Percentiles rank a stretch among this genome's conserved stretches.
Evolutionary conservation across 2,329 filamentous ascomycete species (phyloP).

Genomic region (Nemania diffusa): DNA sequence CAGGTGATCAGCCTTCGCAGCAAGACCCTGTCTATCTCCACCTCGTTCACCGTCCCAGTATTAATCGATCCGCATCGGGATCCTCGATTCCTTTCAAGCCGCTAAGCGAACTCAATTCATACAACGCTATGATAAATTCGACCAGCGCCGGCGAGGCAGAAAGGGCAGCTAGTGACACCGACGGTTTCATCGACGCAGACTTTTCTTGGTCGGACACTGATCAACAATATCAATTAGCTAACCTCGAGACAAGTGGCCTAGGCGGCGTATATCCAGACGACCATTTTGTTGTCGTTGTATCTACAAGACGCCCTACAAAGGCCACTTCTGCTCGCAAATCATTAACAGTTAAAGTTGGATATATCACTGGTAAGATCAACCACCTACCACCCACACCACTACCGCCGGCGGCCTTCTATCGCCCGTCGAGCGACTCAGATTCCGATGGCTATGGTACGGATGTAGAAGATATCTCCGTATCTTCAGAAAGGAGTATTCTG

Average conservation of each 20-base stretch:
- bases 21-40: conserved; percentile 37
- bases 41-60: conserved; percentile 43
- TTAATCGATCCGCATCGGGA: conserved; percentile 57
- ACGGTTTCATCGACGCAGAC: conserved; percentile 57
- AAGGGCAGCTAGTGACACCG: conserved; percentile 48
- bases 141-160: conserved; percentile 49
- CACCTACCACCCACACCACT: conserved; percentile 60
- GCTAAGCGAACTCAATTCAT: conserved; percentile 55
- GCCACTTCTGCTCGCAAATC: conserved; percentile 1
- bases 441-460: conserved; percentile 38
- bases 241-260: conserved; percentile 67
- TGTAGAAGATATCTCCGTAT: conserved; percentile 36
- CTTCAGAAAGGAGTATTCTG: conserved; percentile 37
- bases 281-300: conserved; percentile 68
- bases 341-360: conserved; percentile 56
- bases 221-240: conserved; percentile 53
- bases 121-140: conserved; percentile 42
- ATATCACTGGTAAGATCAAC: conserved; percentile 56
- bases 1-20: conserved; percentile 47
- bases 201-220: conserved; percentile 59
- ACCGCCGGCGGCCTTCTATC: conserved; percentile 64
- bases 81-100: conserved; percentile 62
- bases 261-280: conserved; percentile 71
- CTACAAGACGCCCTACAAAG: conserved; percentile 57
- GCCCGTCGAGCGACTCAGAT: conserved; percentile 57